Conservation (phyloP, 176 grass and related monocot genomes). For the Musa itinerans region DNA sequence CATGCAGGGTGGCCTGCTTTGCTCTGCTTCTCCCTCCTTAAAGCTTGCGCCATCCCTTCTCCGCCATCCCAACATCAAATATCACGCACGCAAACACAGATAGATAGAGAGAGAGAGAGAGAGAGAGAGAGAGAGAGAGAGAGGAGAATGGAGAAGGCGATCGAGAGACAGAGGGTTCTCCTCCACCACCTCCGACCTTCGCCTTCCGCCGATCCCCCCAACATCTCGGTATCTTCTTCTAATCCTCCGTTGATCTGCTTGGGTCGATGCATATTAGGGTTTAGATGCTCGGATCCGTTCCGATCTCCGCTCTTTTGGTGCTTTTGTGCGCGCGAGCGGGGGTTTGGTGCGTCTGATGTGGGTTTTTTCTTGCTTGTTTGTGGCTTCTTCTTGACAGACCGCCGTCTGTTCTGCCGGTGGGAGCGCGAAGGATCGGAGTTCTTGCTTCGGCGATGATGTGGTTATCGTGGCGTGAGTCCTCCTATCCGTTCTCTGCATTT, state of each 20-base stretch:
- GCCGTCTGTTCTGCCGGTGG: slow-evolving; percentile 58
- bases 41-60: too few species aligned
- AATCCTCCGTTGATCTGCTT: slow-evolving; percentile 14
- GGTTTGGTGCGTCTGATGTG: too few species aligned
- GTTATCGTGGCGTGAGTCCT: slow-evolving; percentile 90
- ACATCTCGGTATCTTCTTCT: slow-evolving; percentile 26
- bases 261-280: not conserved
- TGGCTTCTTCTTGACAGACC: slow-evolving; percentile 25
- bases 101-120: slow-evolving; percentile 5
- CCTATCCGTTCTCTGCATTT: not conserved
- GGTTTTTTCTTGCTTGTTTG: not conserved
- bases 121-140: not conserved
- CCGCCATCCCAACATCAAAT: too few species aligned
- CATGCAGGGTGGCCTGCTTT: too few species aligned
- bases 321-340: too few species aligned
- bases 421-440: slow-evolving; percentile 40
- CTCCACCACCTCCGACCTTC: slow-evolving; percentile 59
- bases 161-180: slow-evolving; percentile 73
- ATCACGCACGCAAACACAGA: too few species aligned
- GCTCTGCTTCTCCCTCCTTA: too few species aligned
- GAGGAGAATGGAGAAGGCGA: slow-evolving; percentile 75
- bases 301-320: too few species aligned
- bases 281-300: not conserved
- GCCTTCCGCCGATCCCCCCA: slow-evolving; percentile 3
- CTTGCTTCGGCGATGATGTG: slow-evolving; percentile 70